A percentile compares a stretch with the other conserved stretches of the same genome.
These are phyloP conservation scores for Fusarium liriodendri DNA, from an alignment of 2,329 filamentous ascomycete genomes.

Conservation along the genomic window DNA sequence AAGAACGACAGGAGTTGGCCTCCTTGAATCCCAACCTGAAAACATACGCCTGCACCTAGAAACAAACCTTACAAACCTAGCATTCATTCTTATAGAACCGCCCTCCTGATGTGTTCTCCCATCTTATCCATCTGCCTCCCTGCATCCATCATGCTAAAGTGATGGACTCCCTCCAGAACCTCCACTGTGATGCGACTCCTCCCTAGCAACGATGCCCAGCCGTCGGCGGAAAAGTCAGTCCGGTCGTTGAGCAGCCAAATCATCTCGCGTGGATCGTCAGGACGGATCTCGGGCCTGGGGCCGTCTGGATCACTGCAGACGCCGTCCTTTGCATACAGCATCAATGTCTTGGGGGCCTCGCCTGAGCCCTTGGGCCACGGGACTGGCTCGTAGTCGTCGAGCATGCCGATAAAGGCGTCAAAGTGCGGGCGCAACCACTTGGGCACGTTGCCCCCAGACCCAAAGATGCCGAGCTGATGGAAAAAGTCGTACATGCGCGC, in stretches of 20 bases:
- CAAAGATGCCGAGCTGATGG: constrained; percentile 76
- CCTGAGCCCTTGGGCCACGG: constrained; percentile 65
- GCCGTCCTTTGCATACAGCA: constrained; percentile 80
- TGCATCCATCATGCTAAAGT: constrained; percentile 38
- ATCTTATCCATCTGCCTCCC: constrained; percentile 35
- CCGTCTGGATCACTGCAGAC: constrained; percentile 75
- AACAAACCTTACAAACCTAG: background rate
- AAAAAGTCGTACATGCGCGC: constrained; percentile 75
- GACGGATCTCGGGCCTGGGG: constrained; percentile 62
- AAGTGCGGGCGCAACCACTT: constrained; percentile 82
- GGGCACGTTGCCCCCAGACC: constrained; percentile 72
- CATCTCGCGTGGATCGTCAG: constrained; percentile 68
- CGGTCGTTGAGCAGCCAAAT: constrained; percentile 80
- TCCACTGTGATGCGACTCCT: constrained; percentile 18
- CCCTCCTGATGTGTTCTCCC: constrained; percentile 12
- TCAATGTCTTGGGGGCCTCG: constrained; percentile 69
- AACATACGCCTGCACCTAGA: background rate
- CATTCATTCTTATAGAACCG: background rate
- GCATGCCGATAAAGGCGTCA: constrained; percentile 72
- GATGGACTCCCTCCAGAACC: constrained; percentile 27
- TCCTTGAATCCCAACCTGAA: background rate
- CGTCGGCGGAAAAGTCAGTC: constrained; percentile 66
- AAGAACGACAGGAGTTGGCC: constrained; percentile 3
- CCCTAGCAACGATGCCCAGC: constrained; percentile 37
- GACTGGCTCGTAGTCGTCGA: constrained; percentile 76